A percentile compares a stretch with the other conserved stretches of the same genome.
Conservation (phyloP, 139 green algal genomes). For the Chlamydomonas sphaeroides region DNA sequence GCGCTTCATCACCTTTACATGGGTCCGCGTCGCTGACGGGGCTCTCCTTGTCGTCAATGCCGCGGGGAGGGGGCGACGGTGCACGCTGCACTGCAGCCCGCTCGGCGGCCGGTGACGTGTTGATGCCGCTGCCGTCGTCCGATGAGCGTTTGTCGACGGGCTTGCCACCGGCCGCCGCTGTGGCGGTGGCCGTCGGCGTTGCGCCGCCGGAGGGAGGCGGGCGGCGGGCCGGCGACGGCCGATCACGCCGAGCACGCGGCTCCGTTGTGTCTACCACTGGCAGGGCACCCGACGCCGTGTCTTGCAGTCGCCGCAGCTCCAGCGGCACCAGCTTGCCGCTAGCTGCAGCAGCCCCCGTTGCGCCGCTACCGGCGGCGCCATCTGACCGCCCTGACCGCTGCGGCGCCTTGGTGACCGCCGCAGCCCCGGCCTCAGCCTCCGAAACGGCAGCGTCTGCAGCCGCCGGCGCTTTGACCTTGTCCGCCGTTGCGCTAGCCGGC, state of each 20-base stretch:
- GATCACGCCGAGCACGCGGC: constrained; percentile 1
- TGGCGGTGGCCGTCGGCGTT: neutral
- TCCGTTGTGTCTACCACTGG: neutral
- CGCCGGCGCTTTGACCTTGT: too few relatives aligned
- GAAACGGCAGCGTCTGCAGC: too few relatives aligned
- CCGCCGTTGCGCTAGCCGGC: too few relatives aligned
- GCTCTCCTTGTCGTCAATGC: too few relatives aligned
- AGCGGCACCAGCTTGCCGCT: neutral
- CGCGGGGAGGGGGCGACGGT: too few relatives aligned
- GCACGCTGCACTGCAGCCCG: too few relatives aligned
- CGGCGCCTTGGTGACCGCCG: too few relatives aligned
- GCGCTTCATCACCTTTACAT: too few relatives aligned
- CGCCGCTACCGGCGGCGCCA: too few relatives aligned
- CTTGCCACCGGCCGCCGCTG: neutral
- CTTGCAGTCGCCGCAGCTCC: constrained; percentile 30
- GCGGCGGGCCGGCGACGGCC: neutral
- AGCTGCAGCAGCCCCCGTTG: too few relatives aligned
- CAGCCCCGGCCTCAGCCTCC: too few relatives aligned
- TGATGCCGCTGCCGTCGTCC: constrained; percentile 22
- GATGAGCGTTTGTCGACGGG: neutral
- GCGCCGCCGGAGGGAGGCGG: neutral
- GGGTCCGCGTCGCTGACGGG: too few relatives aligned
- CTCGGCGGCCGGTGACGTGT: neutral
- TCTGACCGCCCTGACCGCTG: neutral
- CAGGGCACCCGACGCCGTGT: neutral